A percentile compares a stretch with the other conserved stretches of the same genome.
Conservation (phyloP, 331 rosid genomes). For the Prunus yedoensis region DNA sequence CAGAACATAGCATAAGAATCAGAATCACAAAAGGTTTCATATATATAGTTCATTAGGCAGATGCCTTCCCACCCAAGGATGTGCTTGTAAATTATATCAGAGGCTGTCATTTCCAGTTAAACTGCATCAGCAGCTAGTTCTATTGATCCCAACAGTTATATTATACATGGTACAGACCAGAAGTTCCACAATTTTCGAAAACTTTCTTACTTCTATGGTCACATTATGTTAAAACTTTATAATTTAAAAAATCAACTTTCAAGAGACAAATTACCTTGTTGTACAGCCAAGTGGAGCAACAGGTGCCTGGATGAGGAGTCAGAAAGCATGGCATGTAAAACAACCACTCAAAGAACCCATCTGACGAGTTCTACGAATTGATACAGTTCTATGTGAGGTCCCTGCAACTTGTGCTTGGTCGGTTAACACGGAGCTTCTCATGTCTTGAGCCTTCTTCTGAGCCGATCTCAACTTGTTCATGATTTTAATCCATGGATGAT, state of each 20-base stretch:
- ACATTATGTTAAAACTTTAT: not conserved
- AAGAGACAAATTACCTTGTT: conserved; percentile 45
- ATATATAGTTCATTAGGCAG: not conserved
- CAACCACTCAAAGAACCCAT: conserved; percentile 79
- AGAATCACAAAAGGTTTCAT: conserved; percentile 6
- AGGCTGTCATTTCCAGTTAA: not conserved
- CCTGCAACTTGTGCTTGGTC: conserved; percentile 59
- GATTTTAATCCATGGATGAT: conserved; percentile 91
- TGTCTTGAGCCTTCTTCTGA: conserved; percentile 93
- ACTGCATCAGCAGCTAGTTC: not conserved
- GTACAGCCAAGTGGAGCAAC: conserved; percentile 24
- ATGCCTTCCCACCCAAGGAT: not conserved
- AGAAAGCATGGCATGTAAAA: conserved; percentile 85
- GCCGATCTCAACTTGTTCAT: conserved; percentile 85
- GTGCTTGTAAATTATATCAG: not conserved
- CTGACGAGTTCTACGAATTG: conserved; percentile 53
- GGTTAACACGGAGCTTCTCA: conserved; percentile 67
- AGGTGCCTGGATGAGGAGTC: conserved; percentile 37
- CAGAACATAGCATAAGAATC: not conserved
- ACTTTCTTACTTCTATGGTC: not conserved
- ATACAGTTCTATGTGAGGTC: conserved; percentile 54
- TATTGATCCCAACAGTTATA: not conserved
- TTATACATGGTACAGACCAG: not conserved
- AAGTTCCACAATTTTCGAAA: too few relatives aligned
- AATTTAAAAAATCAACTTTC: not conserved